A percentile compares a stretch with the other conserved stretches of the same genome.
phyloP scores from a whole-genome alignment of 1,284 basidiomycete species.

The Pseudozyma tsukubaensis region DNA sequence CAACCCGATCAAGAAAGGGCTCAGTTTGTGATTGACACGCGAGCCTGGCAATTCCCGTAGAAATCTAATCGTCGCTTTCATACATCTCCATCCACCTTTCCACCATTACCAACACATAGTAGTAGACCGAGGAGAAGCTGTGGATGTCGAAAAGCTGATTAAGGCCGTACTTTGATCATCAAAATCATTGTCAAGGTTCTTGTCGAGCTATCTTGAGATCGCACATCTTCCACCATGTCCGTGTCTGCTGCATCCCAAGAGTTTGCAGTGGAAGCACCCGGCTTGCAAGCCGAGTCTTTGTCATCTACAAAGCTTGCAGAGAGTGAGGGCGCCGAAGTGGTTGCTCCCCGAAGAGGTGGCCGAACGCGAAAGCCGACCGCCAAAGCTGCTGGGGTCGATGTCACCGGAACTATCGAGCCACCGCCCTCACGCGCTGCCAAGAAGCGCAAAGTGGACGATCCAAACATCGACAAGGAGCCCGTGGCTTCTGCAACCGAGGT shows the following conservation, averaged over 20 bases:
- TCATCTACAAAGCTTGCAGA: background rate
- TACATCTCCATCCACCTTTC: background rate
- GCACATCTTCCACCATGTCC: constrained; percentile 15
- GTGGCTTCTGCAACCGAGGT: background rate
- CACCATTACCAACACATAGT: background rate
- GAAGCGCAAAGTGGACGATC: constrained; percentile 35
- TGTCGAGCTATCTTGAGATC: constrained; percentile 5
- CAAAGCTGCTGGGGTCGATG: constrained; percentile 32
- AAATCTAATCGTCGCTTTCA: constrained; percentile 12
- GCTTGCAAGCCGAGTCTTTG: constrained; percentile 14
- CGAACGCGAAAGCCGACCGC: constrained; percentile 35
- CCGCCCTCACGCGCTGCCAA: constrained; percentile 9
- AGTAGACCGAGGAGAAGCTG: background rate
- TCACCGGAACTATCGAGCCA: constrained; percentile 11
- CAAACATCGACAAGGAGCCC: constrained; percentile 7
- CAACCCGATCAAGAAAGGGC: background rate
- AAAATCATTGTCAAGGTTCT: background rate
- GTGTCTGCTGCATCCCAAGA: constrained; percentile 14
- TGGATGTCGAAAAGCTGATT: background rate
- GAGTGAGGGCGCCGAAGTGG: background rate
- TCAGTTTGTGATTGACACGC: constrained; percentile 1
- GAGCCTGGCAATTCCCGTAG: constrained; percentile 3
- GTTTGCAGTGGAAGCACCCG: background rate
- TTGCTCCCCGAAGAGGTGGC: constrained; percentile 27
- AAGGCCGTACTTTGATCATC: constrained; percentile 8